Evolutionary conservation across 164 flowering plant genomes (phyloP).

Genomic region (Kalanchoe fedtschenkoi): DNA sequence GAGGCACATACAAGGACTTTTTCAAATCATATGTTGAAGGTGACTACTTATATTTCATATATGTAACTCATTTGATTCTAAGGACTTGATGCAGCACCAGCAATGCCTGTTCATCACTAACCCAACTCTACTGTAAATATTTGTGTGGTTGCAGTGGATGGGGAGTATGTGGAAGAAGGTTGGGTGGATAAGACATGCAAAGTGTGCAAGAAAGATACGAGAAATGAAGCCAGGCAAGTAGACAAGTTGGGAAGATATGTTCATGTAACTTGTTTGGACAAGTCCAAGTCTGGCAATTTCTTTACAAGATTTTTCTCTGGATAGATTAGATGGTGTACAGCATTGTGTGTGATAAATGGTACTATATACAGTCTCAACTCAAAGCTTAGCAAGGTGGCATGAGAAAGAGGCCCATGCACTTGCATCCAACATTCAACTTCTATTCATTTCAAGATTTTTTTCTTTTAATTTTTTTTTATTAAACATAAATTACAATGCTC

Average conservation of each 20-base stretch:
- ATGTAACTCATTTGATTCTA: background rate
- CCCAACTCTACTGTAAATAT: background rate
- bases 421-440: no score
- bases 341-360: no score
- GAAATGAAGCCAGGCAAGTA: slow-evolving; percentile 54
- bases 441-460: no score
- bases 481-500: no score
- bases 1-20: slow-evolving; percentile 94
- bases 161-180: slow-evolving; percentile 84
- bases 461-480: no score
- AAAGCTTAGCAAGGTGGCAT: no score
- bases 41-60: slow-evolving; percentile 10
- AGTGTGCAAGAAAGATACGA: slow-evolving; percentile 84
- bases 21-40: slow-evolving; percentile 94
- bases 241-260: slow-evolving; percentile 72
- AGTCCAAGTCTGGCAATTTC: slow-evolving; percentile 66
- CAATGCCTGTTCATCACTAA: background rate
- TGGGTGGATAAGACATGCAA: slow-evolving; percentile 97
- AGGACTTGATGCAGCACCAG: no score
- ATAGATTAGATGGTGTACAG: no score
- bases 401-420: no score
- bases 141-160: slow-evolving; percentile 52
- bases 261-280: slow-evolving; percentile 67
- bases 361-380: no score
- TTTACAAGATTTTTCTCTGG: slow-evolving; percentile 65